phyloP scores from a whole-genome alignment of 202 grass and related monocot species.

The Setaria italica region DNA sequence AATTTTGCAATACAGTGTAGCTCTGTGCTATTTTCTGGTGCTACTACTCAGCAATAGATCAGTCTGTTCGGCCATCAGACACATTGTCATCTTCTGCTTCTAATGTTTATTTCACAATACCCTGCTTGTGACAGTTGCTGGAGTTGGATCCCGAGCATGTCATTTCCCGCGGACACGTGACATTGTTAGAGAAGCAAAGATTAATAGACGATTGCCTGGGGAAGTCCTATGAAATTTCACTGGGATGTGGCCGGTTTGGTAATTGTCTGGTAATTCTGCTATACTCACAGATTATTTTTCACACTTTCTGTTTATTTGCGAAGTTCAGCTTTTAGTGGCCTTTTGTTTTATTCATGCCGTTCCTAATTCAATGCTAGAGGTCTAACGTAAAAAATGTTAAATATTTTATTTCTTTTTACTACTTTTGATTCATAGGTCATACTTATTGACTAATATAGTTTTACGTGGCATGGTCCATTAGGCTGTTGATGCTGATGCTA shows the following conservation, averaged over 20 bases:
- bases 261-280: constrained; percentile 74
- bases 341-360: constrained; percentile 1
- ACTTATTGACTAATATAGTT: constrained; percentile 6
- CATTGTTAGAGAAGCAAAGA: constrained; percentile 68
- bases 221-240: constrained; percentile 77
- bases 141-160: constrained; percentile 77
- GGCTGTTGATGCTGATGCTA: constrained; percentile 82
- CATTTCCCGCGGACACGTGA: constrained; percentile 66
- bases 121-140: constrained; percentile 64
- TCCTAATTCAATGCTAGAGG: neutral
- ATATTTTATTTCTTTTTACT: neutral
- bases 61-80: neutral
- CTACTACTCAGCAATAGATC: neutral
- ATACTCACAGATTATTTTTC: neutral
- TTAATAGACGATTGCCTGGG: constrained; percentile 74
- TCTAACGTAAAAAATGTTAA: neutral
- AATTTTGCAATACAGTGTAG: neutral
- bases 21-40: neutral
- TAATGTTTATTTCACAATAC: constrained; percentile 3
- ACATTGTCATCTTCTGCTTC: constrained; percentile 11
- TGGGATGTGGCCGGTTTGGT: constrained; percentile 74
- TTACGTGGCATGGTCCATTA: constrained; percentile 27
- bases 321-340: neutral
- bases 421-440: neutral
- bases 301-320: neutral